Base-by-base conservation (phyloP, 2,329 filamentous ascomycete species). In the Neofusicoccum umdonicola region DNA sequence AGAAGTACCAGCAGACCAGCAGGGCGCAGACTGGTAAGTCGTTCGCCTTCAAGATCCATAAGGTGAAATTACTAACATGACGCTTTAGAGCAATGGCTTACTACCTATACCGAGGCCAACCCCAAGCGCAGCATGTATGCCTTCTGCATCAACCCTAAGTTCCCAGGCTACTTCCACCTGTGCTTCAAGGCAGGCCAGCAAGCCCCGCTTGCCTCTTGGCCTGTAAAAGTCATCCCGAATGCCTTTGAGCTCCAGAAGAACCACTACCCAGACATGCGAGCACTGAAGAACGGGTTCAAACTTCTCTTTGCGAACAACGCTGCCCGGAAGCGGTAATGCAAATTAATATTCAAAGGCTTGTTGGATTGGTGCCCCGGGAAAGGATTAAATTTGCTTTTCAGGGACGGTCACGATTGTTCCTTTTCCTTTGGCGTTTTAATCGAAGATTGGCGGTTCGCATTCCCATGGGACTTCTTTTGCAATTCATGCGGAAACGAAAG, bases 201-300 rank as follows among this genome's bases (percentile, higher is more conserved):
- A 56, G 90, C 92, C 2, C 84, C 83, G 50, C 87, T 94, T 62
- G 88, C 90, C 68, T 88, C 87, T 52, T 93, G 94, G 89, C 87
- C 88, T 4, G 92, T 99, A 68, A 93, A 95, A 71, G 89, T 97
- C 42, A 90, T 98, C 17, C 95, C 95, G 2, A 91, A 96, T 72
- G 95, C 92, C 4, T 99, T 94, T 74, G 93, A 98, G 81, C 84
- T 99, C 71, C 88, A 93, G 79, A 91, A 90, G 69, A 90, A 91
- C 69, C 87, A 90, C 61, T 99, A 99, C 75, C 94, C 95, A 0
- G 93, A 98, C 72, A 97, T 98, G 91, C 86, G 90, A 70, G 92
- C 93, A 56, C 82, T 99, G 68, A 97, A 94, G 83, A 99, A 99
- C 79, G 95, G 94, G 5, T 98, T 98, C 84, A 98, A 98, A 84